These are phyloP conservation scores for Phallus indusiatus DNA, from an alignment of 768 basidiomycete species.

Conservation along the genomic window DNA sequence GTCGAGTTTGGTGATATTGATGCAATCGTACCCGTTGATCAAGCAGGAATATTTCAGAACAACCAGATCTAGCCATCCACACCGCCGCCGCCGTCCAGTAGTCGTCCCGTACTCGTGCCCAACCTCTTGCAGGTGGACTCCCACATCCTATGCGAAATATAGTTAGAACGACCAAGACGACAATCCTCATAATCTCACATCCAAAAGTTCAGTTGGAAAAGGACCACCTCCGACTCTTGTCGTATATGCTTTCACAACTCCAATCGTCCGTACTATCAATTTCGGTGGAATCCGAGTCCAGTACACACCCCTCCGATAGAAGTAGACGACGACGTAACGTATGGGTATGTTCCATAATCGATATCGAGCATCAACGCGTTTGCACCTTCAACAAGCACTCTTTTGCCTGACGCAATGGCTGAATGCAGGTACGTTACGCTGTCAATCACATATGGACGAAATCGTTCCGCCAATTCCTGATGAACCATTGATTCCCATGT, in stretches of 20 bases:
- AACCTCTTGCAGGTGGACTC: conserved; percentile 85
- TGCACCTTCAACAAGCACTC: conserved; percentile 89
- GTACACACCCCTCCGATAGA: conserved; percentile 94
- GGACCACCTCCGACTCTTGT: conserved; percentile 98
- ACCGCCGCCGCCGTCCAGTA: conserved; percentile 85
- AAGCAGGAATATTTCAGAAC: conserved; percentile 86
- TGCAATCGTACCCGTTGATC: conserved; percentile 90
- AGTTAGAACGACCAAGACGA: conserved; percentile 4
- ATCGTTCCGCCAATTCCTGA: conserved; percentile 72
- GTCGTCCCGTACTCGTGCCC: conserved; percentile 89
- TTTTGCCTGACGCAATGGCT: conserved; percentile 66
- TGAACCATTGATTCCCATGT: neutral
- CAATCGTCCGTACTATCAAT: conserved; percentile 75
- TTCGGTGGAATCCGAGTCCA: conserved; percentile 92
- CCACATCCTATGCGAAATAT: conserved; percentile 46
- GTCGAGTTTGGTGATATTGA: conserved; percentile 97
- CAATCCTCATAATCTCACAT: conserved; percentile 38
- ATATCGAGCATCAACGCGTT: conserved; percentile 98
- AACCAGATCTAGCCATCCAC: conserved; percentile 97
- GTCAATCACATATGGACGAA: conserved; percentile 85
- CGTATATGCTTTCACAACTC: conserved; percentile 97
- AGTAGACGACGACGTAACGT: conserved; percentile 91
- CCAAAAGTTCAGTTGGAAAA: conserved; percentile 92
- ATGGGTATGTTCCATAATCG: conserved; percentile 97
- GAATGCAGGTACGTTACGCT: conserved; percentile 78